Percentiles rank a stretch among this genome's conserved stretches.
Evolutionary conservation across 148 eudicot genomes (phyloP).

Genomic region (Agrostemma githago): DNA sequence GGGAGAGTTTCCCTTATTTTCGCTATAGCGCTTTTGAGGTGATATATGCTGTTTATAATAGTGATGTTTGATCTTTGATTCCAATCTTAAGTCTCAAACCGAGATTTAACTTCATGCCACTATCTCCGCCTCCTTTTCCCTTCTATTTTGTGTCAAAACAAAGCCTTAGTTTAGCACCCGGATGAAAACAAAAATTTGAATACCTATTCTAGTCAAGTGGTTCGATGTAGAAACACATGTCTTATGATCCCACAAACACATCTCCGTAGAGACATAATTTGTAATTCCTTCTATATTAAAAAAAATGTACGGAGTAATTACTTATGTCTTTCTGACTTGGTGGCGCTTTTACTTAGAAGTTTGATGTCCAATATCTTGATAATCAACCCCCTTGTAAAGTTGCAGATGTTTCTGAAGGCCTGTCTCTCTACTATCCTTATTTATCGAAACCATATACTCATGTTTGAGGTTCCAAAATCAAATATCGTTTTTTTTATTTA

Average conservation of each 20-base stretch:
- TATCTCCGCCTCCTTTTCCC: not conserved
- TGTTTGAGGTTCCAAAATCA: not conserved
- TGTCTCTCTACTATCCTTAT: not conserved
- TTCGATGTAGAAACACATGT: not conserved
- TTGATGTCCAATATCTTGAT: not conserved
- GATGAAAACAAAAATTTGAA: slow-evolving; percentile 6
- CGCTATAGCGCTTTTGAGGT: not conserved
- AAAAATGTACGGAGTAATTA: too few relatives aligned
- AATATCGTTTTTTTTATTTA: too few relatives aligned
- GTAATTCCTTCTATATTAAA: not conserved
- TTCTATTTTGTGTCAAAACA: too few relatives aligned
- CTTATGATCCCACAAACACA: not conserved
- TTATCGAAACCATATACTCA: not conserved
- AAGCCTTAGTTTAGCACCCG: not conserved
- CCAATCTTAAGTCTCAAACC: not conserved
- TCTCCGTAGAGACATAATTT: not conserved
- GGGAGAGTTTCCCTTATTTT: not conserved
- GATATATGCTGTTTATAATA: not conserved
- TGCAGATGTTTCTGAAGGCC: not conserved
- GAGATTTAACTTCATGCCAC: not conserved
- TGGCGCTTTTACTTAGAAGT: not conserved
- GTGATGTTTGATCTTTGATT: not conserved
- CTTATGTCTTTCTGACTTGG: not conserved
- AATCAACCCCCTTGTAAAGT: not conserved
- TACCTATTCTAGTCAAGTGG: not conserved